Evolutionary conservation across 202 grass and related monocot genomes (phyloP).

Genomic region (Schoenoplectus triqueter): DNA sequence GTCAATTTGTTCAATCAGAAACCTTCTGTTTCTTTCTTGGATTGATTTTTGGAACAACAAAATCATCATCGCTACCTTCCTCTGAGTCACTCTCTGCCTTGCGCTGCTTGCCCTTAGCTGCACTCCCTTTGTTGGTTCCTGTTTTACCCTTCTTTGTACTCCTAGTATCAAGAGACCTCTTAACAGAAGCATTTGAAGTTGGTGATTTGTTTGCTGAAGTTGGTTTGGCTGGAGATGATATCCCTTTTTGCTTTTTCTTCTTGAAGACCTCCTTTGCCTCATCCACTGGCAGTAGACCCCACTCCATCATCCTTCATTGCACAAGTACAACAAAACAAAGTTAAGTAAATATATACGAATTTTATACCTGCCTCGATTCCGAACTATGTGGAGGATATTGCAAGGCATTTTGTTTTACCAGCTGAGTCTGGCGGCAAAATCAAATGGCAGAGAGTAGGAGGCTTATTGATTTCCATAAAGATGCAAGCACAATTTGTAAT

Average conservation of each 20-base stretch:
- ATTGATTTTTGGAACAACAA: conserved; percentile 47
- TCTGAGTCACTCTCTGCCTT: conserved; percentile 60
- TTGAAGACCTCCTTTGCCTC: conserved; percentile 62
- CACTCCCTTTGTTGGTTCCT: conserved; percentile 35
- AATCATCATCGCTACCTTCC: conserved; percentile 53
- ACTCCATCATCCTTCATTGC: conserved; percentile 93
- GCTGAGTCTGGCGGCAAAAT: neutral
- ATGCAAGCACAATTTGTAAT: neutral
- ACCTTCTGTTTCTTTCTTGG: conserved; percentile 60
- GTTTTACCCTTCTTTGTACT: conserved; percentile 40
- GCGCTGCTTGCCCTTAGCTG: conserved; percentile 56
- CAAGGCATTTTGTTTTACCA: neutral
- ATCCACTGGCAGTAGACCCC: conserved; percentile 71
- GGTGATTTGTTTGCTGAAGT: conserved; percentile 45
- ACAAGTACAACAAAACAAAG: conserved; percentile 31
- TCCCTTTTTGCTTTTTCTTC: conserved; percentile 58
- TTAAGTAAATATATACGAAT: neutral
- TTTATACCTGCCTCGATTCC: neutral
- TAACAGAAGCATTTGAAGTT: conserved; percentile 38
- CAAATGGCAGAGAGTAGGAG: neutral
- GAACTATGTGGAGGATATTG: neutral
- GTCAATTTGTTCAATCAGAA: conserved; percentile 47
- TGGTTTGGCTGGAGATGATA: conserved; percentile 69
- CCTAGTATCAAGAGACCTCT: conserved; percentile 32
- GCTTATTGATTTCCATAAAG: neutral